These are phyloP conservation scores for Colletotrichum somersetense DNA, from an alignment of 2,329 filamentous ascomycete genomes.

Conservation along the genomic window DNA sequence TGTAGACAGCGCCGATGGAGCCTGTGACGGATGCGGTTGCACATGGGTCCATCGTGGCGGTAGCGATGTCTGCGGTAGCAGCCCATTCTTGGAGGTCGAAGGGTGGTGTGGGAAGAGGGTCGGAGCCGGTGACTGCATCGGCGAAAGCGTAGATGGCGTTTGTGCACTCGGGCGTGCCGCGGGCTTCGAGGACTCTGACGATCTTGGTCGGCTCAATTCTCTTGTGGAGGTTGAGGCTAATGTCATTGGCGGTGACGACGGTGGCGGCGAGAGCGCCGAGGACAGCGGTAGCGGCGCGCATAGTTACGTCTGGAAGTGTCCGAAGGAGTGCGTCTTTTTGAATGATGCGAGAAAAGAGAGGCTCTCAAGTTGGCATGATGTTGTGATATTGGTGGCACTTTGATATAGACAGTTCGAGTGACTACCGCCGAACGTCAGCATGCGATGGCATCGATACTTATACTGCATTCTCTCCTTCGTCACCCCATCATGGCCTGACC, in stretches of 20 bases:
- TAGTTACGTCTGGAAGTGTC: neutral
- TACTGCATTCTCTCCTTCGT: neutral
- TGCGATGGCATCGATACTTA: neutral
- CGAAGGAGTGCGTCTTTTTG: too few species aligned
- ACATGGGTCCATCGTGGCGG: neutral
- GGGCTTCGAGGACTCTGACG: constrained; percentile 5
- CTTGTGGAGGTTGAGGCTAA: constrained; percentile 8
- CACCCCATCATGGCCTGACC: neutral
- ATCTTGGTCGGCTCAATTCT: constrained; percentile 20
- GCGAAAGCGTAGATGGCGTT: neutral
- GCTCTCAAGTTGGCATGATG: neutral
- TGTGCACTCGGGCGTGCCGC: constrained; percentile 10
- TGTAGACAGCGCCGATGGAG: constrained; percentile 6
- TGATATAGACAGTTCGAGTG: neutral
- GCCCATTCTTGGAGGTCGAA: neutral
- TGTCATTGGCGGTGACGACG: neutral
- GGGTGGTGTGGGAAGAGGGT: constrained; percentile 5
- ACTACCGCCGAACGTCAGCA: too few species aligned
- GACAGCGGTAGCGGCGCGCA: constrained; percentile 10
- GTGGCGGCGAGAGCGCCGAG: constrained; percentile 16
- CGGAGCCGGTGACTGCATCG: constrained; percentile 19
- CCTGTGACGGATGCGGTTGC: neutral
- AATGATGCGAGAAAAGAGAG: neutral
- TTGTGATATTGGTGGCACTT: neutral
- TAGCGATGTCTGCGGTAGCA: neutral